Evolutionary conservation across 176 grass and related monocot genomes (phyloP), one percentile per base, ranked within the genome.

Genomic region (Ensete glaucum): DNA sequence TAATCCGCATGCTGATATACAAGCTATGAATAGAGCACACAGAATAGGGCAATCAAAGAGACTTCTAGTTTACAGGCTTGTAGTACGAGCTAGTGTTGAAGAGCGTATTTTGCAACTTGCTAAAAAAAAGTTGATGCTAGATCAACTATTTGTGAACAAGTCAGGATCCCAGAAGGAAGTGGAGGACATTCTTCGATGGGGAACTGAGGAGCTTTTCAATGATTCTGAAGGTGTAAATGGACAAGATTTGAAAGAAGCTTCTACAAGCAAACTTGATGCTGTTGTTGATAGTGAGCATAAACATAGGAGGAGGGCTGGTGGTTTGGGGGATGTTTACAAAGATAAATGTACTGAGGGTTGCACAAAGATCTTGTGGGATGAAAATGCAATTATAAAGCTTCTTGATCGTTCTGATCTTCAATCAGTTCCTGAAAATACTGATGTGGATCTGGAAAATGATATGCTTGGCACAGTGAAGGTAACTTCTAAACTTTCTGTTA

Each of bases 1-100:
- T 73, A 99, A 99, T 68, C 95, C 95, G 67, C 95, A 99, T 88
- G 95, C 95, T 80, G 95, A 99, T 78, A 99, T 99, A 89, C 95
- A 99, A 79, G 95, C 95, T 21, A 99, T 99, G 95, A 99, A 99
- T 77, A 90, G 95, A 71, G 95, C 95, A 80, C 95, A 99, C 70
- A 90, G 95, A 81, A 99, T 99, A 82, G 95, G 95, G 59, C 95
- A 99, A 72, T 99, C 95, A 48, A 99, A 87, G 16, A 90, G 90
- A 77, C 95, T 99, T 87, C 72, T 99, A 71, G 95, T 99, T 63
- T 99, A 99, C 76, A 90, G 95, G 78, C 95, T 99, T 67, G 95
- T 99, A 75, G 95, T 99, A 48, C 90, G 88, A 55, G 90, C 88
- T 81, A 99, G 95, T 81, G 95, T 99, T 74, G 95, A 99, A 78